phyloP scores from a whole-genome alignment of 371 early-diverging fungal species.

The Rhizomucor miehei region DNA sequence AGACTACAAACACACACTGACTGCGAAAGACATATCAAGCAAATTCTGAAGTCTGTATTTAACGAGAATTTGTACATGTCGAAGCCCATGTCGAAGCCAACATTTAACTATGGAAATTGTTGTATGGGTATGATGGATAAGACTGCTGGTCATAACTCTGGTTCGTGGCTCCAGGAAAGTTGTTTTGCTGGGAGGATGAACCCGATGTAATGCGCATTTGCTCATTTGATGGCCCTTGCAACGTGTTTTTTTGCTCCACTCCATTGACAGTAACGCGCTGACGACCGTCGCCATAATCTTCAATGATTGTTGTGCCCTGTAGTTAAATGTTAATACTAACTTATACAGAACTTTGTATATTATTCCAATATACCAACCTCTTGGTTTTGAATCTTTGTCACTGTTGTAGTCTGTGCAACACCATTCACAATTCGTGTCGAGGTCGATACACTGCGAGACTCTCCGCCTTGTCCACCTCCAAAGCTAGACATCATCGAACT shows the following conservation, averaged over 20 bases:
- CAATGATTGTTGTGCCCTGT: constrained; percentile 34
- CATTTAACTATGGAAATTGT: no score
- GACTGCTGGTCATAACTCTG: neutral
- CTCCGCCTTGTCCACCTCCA: constrained; percentile 4
- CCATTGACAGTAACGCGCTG: constrained; percentile 31
- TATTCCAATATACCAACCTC: constrained; percentile 10
- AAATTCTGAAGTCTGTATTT: no score
- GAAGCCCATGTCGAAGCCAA: no score
- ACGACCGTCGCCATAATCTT: constrained; percentile 39
- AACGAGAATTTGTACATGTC: no score
- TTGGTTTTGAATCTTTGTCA: constrained; percentile 32
- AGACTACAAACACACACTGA: no score
- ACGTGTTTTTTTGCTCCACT: constrained; percentile 21
- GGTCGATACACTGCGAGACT: constrained; percentile 25
- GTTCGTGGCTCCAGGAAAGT: neutral
- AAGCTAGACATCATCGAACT: no score
- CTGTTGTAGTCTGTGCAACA: constrained; percentile 22
- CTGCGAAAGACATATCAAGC: no score
- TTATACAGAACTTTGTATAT: neutral
- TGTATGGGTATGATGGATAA: no score
- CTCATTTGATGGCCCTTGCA: constrained; percentile 2
- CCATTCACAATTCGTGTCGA: constrained; percentile 33
- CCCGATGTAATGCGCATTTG: neutral
- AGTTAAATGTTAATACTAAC: neutral
- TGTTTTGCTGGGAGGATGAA: neutral